These are phyloP conservation scores for Nymphaea colorata DNA, from an alignment of 164 flowering plant species.

Conservation along the genomic window DNA sequence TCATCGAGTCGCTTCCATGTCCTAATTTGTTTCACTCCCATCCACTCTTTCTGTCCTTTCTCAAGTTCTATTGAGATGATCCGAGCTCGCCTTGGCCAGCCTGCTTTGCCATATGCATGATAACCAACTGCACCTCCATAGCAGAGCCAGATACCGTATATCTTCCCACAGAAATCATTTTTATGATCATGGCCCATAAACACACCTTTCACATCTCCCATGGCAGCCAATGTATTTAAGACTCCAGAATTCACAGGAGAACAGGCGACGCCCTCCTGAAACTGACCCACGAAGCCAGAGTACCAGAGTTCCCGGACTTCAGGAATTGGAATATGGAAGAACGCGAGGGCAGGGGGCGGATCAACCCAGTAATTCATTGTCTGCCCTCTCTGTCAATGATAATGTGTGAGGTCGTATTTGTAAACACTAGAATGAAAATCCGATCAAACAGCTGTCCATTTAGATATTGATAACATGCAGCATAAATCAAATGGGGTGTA, in stretches of 20 bases:
- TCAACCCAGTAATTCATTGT: not conserved
- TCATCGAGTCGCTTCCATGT: conserved; percentile 91
- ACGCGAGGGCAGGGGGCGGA: conserved; percentile 39
- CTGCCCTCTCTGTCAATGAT: not conserved
- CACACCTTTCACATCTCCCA: conserved; percentile 67
- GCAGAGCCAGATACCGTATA: conserved; percentile 71
- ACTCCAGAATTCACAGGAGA: conserved; percentile 66
- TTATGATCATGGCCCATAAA: conserved; percentile 84
- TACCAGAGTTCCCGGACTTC: conserved; percentile 51
- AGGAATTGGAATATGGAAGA: conserved; percentile 93
- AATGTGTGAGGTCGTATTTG: not conserved
- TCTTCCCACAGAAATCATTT: conserved; percentile 83
- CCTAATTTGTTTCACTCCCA: conserved; percentile 49
- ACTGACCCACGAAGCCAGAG: conserved; percentile 35
- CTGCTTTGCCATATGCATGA: conserved; percentile 74
- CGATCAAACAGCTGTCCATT: conserved; percentile 4
- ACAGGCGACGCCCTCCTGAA: conserved; percentile 68
- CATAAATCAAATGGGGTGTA: no score
- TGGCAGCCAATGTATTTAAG: conserved; percentile 40
- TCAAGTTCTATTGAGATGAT: conserved; percentile 48
- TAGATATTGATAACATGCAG: not conserved
- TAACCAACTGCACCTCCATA: conserved; percentile 91
- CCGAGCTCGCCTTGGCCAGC: conserved; percentile 74
- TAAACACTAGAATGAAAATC: not conserved
- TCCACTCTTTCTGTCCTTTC: conserved; percentile 38